A percentile compares a stretch with the other conserved stretches of the same genome.
These are phyloP conservation scores for Termitomyces sp. DNA, from an alignment of 768 basidiomycete species.

Conservation along the genomic window DNA sequence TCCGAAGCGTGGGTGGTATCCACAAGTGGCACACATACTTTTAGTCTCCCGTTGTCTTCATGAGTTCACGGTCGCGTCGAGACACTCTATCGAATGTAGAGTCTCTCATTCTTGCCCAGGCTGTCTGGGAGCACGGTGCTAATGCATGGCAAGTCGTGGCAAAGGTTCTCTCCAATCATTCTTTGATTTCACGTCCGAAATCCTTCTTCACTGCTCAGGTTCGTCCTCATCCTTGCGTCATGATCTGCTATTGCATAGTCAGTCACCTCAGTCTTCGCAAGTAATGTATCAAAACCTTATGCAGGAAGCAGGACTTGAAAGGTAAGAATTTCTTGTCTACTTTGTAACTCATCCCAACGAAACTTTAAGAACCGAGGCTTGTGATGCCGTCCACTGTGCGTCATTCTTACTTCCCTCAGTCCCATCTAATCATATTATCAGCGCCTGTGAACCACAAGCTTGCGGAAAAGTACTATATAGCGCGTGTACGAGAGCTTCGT, in stretches of 20 bases:
- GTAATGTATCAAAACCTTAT: slow-evolving; percentile 63
- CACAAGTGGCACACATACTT: background rate
- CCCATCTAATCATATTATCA: slow-evolving; percentile 23
- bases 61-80: slow-evolving; percentile 27
- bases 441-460: slow-evolving; percentile 63
- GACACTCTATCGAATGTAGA: slow-evolving; percentile 43
- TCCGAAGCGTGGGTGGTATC: background rate
- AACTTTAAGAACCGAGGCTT: slow-evolving; percentile 43
- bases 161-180: slow-evolving; percentile 62
- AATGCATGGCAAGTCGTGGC: slow-evolving; percentile 65
- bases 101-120: slow-evolving; percentile 79
- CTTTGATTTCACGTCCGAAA: slow-evolving; percentile 58
- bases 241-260: background rate
- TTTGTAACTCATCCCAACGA: background rate
- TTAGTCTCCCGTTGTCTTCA: slow-evolving; percentile 1
- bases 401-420: background rate
- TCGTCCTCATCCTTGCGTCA: slow-evolving; percentile 17
- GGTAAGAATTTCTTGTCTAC: slow-evolving; percentile 34
- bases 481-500: slow-evolving; percentile 67
- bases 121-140: slow-evolving; percentile 77
- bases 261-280: slow-evolving; percentile 54
- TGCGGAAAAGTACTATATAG: slow-evolving; percentile 69
- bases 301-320: slow-evolving; percentile 59
- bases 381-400: slow-evolving; percentile 47
- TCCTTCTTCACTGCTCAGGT: slow-evolving; percentile 70